Evolutionary conservation across 2,329 filamentous ascomycete genomes (phyloP).

Genomic region (Sporothrix phasma): DNA sequence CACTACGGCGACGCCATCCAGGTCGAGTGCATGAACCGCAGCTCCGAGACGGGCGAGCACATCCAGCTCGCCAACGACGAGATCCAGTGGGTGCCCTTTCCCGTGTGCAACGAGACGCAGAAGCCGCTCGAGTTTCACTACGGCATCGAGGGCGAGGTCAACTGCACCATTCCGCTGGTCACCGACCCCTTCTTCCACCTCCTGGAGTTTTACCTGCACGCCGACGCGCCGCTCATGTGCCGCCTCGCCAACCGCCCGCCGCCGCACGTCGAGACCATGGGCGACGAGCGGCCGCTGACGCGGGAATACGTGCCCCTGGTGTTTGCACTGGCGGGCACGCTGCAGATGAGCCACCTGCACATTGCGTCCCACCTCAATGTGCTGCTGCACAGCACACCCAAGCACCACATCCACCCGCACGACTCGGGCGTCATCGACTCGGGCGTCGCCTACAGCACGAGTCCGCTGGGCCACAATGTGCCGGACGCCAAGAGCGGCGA

Average conservation of each 20-base stretch:
- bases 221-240: conserved; percentile 85
- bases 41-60: conserved; percentile 78
- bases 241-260: conserved; percentile 72
- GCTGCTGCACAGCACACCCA: conserved; percentile 61
- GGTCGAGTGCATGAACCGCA: conserved; percentile 65
- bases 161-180: conserved; percentile 72
- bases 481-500: conserved; percentile 1
- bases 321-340: conserved; percentile 77
- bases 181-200: conserved; percentile 76
- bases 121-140: conserved; percentile 77
- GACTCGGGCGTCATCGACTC: conserved; percentile 76
- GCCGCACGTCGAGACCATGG: conserved; percentile 43
- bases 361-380: conserved; percentile 85
- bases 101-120: conserved; percentile 77
- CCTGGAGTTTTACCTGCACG: conserved; percentile 95
- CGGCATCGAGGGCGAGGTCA: conserved; percentile 69
- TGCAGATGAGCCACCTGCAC: conserved; percentile 84
- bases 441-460: conserved; percentile 77
- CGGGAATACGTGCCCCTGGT: conserved; percentile 71
- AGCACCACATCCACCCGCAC: conserved; percentile 51
- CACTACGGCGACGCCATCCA: conserved; percentile 57
- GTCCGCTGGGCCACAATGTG: conserved; percentile 51
- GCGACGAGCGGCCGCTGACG: conserved; percentile 39
- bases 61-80: conserved; percentile 72
- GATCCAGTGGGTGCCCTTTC: conserved; percentile 87